Percentiles rank a stretch among this genome's conserved stretches.
phyloP scores from a whole-genome alignment of 169 alveolate species.

The Plasmodium gonderi region DNA sequence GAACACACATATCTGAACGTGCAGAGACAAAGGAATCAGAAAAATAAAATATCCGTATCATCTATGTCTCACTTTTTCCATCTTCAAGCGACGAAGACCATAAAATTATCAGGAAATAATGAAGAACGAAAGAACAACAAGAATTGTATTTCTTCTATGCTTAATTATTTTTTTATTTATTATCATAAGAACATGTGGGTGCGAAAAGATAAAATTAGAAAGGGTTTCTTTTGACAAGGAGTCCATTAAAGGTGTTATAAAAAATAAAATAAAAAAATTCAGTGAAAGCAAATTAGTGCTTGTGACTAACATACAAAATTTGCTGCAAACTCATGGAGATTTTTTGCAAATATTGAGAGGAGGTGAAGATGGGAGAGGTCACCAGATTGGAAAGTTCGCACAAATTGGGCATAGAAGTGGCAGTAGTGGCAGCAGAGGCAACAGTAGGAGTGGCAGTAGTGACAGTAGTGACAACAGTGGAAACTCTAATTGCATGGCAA shows the following conservation, averaged over 20 bases:
- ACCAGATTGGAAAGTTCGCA: slow-evolving; percentile 16
- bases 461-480: background rate
- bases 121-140: background rate
- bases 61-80: too few relatives aligned
- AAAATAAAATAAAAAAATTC: slow-evolving; percentile 47
- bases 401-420: background rate
- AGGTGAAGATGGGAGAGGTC: background rate
- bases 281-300: slow-evolving; percentile 10
- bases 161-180: background rate
- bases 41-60: too few relatives aligned
- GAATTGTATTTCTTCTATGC: background rate
- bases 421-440: background rate
- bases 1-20: too few relatives aligned
- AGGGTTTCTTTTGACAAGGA: background rate
- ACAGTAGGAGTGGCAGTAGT: too few relatives aligned
- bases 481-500: background rate
- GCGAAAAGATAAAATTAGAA: slow-evolving; percentile 14
- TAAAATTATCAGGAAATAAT: background rate
- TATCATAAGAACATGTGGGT: background rate
- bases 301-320: slow-evolving; percentile 30
- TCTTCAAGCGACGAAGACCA: too few relatives aligned
- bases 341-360: slow-evolving; percentile 11
- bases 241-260: slow-evolving; percentile 1
- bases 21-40: too few relatives aligned
- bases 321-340: background rate